Base-by-base conservation (phyloP, 192 early-diverging fungal genomes). In the Coemansia sp. region DNA sequence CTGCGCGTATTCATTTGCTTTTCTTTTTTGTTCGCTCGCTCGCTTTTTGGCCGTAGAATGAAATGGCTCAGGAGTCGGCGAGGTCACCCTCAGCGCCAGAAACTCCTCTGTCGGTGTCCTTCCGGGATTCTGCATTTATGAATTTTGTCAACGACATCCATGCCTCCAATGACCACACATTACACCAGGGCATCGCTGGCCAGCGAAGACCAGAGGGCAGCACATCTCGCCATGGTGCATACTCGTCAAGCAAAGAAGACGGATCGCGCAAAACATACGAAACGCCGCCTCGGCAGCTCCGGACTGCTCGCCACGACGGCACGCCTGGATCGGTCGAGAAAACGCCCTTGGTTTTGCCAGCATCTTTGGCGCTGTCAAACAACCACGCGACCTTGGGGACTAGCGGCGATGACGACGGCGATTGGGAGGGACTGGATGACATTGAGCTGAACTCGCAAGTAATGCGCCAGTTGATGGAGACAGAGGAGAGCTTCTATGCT, bases 401-500 rank as follows among this genome's bases (percentile, higher is more conserved):
- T 21, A 62, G 37, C 29, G 46, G 17, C 27, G 61, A 61, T n/a
- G 58, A 68, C 17, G 59, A 60, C 22, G 65, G 37, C 26, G 43
- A 56, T 26, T 76, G 60, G 57, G 64, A 67, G 22, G 65, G 62
- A 24, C 46, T 76, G 27, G 60, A 76, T 21, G 40, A 67, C 29
- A 39, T 74, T 4, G 62, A 68, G 38, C 60, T 81, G 22, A 65
- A 75, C 19, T 72, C 73, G 56, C 73, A 76, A 26, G 70, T 62
- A 11, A 76, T 81, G 60, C 62, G 57, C 29, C 68, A 81, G 69
- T 48, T 81, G 18, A 55, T 56, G 6, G 68, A 76, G 15, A 53
- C 66, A 11, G 79, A 81, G 34, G 78, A 81, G 53, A 44, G 58
- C 29, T 70, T 72, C n/a, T 72, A 66, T 53, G 58, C 69, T 1